Percentiles rank a stretch among this genome's conserved stretches.
These are phyloP conservation scores for Alternaria tenuissima DNA, from an alignment of 2,329 filamentous ascomycete species.

Conservation along the genomic window DNA sequence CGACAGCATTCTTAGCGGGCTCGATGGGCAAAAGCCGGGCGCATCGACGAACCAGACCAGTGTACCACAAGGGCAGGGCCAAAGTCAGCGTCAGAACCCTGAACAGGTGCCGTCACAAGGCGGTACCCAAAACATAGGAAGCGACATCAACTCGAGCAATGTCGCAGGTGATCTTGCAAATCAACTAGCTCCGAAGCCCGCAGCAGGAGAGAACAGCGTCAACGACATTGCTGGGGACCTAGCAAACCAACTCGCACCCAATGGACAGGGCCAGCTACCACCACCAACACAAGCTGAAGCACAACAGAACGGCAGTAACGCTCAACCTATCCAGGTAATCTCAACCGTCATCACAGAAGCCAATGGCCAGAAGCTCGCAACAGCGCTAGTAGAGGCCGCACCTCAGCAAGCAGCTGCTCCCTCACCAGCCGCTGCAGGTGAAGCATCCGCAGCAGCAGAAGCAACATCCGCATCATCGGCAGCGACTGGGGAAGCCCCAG, in stretches of 20 bases:
- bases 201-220: neutral
- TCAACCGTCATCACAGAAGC: conserved; percentile 16
- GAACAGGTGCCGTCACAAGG: conserved; percentile 1
- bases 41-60: conserved; percentile 16
- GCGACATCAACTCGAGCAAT: conserved; percentile 11
- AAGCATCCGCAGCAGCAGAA: neutral
- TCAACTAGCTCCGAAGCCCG: conserved; percentile 5
- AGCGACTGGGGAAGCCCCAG: neutral
- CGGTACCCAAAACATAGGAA: neutral
- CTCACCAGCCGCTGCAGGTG: neutral
- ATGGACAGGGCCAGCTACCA: conserved; percentile 17
- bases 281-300: neutral
- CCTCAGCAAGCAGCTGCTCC: conserved; percentile 15
- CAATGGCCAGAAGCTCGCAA: conserved; percentile 17
- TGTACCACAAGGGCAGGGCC: conserved; percentile 14
- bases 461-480: neutral
- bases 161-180: conserved; percentile 12
- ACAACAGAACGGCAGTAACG: conserved; percentile 10
- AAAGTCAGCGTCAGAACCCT: neutral
- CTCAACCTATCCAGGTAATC: conserved; percentile 10
- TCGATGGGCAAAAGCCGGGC: conserved; percentile 22
- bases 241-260: conserved; percentile 15
- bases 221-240: conserved; percentile 13
- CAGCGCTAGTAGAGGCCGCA: conserved; percentile 15
- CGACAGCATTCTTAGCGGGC: conserved; percentile 19